Conservation (phyloP, 1,139 yeast species). For the Groenewaldozyma sp. region DNA sequence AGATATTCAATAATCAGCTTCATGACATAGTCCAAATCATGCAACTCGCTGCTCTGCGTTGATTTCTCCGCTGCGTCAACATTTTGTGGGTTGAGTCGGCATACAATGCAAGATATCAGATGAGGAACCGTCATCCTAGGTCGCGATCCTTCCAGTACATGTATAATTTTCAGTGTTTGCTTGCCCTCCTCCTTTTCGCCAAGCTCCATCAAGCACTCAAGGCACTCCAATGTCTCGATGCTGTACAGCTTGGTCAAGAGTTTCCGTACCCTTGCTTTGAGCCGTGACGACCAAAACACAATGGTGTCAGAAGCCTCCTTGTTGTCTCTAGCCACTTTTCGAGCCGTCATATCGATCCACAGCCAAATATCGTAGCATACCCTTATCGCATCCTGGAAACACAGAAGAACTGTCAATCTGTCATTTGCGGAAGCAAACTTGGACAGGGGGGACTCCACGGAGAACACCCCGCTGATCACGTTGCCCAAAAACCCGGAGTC, state of each 20-base stretch:
- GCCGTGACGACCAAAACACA: slow-evolving; percentile 53
- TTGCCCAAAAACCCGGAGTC: slow-evolving; percentile 47
- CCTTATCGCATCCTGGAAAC: slow-evolving; percentile 53
- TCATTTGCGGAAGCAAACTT: slow-evolving; percentile 43
- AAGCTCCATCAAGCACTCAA: slow-evolving; percentile 51
- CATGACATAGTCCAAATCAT: slow-evolving; percentile 36
- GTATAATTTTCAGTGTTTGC: slow-evolving; percentile 44
- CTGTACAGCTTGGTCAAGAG: slow-evolving; percentile 60
- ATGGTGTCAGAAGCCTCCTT: slow-evolving; percentile 32
- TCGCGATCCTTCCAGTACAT: slow-evolving; percentile 77
- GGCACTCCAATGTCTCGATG: slow-evolving; percentile 63
- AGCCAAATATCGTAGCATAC: slow-evolving; percentile 59
- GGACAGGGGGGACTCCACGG: slow-evolving; percentile 59
- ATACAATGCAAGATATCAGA: slow-evolving; percentile 46
- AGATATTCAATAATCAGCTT: slow-evolving; percentile 51
- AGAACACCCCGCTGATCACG: slow-evolving; percentile 81
- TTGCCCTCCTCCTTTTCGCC: slow-evolving; percentile 18
- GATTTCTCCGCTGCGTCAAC: slow-evolving; percentile 32
- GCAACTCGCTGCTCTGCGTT: slow-evolving; percentile 36
- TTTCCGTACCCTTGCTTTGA: slow-evolving; percentile 64
- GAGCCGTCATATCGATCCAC: slow-evolving; percentile 50
- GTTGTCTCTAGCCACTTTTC: not conserved
- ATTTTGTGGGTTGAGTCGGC: slow-evolving; percentile 32
- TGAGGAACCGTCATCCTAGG: slow-evolving; percentile 69
- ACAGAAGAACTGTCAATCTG: slow-evolving; percentile 45